Base-by-base conservation (phyloP, 1,284 basidiomycete genomes). In the Ganoderma boninense region DNA sequence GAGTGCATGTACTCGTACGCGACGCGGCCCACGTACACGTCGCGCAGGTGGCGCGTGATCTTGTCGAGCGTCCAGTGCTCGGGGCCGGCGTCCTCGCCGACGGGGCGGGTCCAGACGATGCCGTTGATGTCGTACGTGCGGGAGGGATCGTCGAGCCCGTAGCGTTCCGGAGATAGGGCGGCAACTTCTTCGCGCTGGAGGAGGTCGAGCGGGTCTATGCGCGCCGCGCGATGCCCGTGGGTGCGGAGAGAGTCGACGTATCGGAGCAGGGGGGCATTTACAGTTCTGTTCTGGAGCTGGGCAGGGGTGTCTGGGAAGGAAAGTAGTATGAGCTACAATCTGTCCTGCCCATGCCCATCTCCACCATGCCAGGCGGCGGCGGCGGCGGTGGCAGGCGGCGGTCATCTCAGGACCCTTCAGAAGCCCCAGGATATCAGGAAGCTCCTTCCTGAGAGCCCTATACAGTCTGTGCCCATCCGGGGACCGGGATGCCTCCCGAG, bases 1-100 rank as follows among this genome's bases (percentile, higher is more conserved):
- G 93, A 92, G 79, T 95, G 93, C 93, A 95, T 95, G 77, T 93
- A 97, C 86, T 97, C 95, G 78, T 96, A 95, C 1, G 93, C 95
- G 75, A 97, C 93, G 35, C 89, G 88, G 4, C 91, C 93, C 42
- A 95, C 92, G 77, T 97, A 97, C 1, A 93, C 87, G 0, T 84
- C 80, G 68, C 91, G 88, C 20, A 97, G 84, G 80, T 94, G 92
- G 42, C 85, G 79, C 8, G 86, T 87, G 71, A 97, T 94, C 61
- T 93, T 87, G 40, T 86, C 85, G 44, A 97, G 84, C 2, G 88
- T 87, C 90, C 93, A 93, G 76, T 85, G 84, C n/a, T 90, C 88
- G 2, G 77, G 79, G 6, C 86, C 85, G 14, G 82, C 80, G 4
- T 84, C 82, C 69, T 74, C 82, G 7, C 80, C 87, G 6, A 87